Base-by-base conservation (phyloP, 495 filamentous ascomycete species). In the Aspergillus kassunensis region DNA sequence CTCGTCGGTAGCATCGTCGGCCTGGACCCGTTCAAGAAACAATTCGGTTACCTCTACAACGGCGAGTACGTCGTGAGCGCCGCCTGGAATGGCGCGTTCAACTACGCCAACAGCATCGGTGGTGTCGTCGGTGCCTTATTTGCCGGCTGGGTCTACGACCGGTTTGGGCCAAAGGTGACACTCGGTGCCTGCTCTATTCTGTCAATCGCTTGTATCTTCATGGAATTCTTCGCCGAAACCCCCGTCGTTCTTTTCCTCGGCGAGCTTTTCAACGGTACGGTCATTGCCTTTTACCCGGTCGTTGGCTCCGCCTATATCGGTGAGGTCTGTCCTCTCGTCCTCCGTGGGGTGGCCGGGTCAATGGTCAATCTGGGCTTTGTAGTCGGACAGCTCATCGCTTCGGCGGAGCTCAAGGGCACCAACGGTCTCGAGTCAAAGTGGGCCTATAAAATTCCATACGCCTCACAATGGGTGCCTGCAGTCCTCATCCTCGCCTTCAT, bases 241-340 rank as follows among this genome's bases (percentile, higher is more conserved):
- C 37, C 49, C 24, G 37, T 31, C 0, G 40, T 52, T 10, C 49
- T 52, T 7, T 41, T 52, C 9, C 40, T 44, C 15, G 49, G 49
- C 7, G 24, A 45, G 29, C 3, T 52, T 9, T 33, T 52, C 11
- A 44, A 41, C 30, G 49, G 49, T 2, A 27, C 43, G 9, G 43
- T 41, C 41, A 44, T 33, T 16, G 49, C 27, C 5, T 36, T 36
- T 13, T 52, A 47, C 8, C 30, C 44, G 30, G 31, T 47, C 44
- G 16, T 47, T 10, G 44, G 20, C 29, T 35, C 36, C 19, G 40
- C 40, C 13, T 43, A 43, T 27, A 27, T 27, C 21, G 21, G 21
- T 1, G 40, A 43, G 16, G 40, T 43, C 23, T 43, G 40, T 12
- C 40, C 40, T 1, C 40, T 43, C 10, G 40, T 27, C 2, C 40